Evolutionary conservation across 257 asterid genomes (phyloP), one percentile per base, ranked within the genome.

Genomic region (Osmanthus fragrans): DNA sequence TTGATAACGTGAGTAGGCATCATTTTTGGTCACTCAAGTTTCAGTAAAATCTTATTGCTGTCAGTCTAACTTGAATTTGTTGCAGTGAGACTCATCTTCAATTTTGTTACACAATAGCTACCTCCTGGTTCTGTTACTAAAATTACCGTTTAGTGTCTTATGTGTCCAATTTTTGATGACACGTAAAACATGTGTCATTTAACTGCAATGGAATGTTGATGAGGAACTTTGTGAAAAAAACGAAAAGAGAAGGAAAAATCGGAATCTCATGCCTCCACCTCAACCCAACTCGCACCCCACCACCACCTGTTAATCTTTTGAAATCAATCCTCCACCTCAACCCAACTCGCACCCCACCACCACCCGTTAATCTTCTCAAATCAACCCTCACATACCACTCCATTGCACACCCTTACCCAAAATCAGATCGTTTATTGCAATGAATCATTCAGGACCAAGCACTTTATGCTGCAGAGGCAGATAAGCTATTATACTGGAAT

Each of bases 391-490:
- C 63, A 15, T 15, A 5, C 23, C 23, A 18, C 23, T 23, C 60
- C 5, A 42, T 42, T 4, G 8, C 7, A 51, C 25, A 51, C 25
- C 9, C 19, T 19, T 51, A 5, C 63, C 8, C 23, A 51, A 19
- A 51, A 51, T 5, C 23, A 51, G 60, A 19, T 51, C 16, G 21
- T 11, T 11, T 13, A 3, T 16, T 54, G 42, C 40, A n/a, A 42
- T 34, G 12, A 39, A 42, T 68, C 10, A 74, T 80, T 15, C 79
- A 94, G 97, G 97, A 97, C 73, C 90, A 92, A 74, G 97, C 99
- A 21, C 80, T 95, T 34, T 95, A 95, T 68, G 94, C 96, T 56
- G 97, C 98, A 45, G 98, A 92, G 89, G 97, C 98, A 47, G 99
- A 95, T 77, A 82, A 97, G 78, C 92, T 92, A 25, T 90, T 96